Evolutionary conservation across 352 stramenopile species (phyloP).

Genomic region (Globisporangium okanoganense): DNA sequence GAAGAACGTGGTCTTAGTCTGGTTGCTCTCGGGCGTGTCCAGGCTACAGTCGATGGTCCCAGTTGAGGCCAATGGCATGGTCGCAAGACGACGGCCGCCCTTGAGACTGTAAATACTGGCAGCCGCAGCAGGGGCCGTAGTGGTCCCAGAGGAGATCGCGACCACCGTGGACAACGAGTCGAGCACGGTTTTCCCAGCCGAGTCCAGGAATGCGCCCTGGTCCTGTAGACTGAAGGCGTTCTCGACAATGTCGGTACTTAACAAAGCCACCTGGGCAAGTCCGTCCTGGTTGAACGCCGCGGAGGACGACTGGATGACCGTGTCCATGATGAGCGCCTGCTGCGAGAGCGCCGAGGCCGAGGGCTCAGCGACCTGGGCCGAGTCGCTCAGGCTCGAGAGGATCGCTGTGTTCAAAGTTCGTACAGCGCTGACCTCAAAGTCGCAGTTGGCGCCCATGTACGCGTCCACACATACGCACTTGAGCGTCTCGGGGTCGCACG

Average conservation of each 20-base stretch:
- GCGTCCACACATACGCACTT: slow-evolving; percentile 30
- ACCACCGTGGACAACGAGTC: slow-evolving; percentile 43
- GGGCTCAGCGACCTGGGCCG: slow-evolving; percentile 30
- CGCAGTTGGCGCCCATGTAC: slow-evolving; percentile 43
- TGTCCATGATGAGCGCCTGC: slow-evolving; percentile 43
- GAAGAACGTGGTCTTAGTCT: slow-evolving; percentile 19
- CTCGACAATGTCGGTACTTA: slow-evolving; percentile 38
- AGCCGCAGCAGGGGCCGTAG: background rate
- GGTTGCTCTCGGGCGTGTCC: slow-evolving; percentile 17
- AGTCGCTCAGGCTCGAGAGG: slow-evolving; percentile 29
- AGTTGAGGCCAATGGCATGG: background rate
- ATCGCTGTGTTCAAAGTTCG: slow-evolving; percentile 40
- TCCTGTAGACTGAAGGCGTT: slow-evolving; percentile 43
- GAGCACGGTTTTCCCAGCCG: slow-evolving; percentile 36
- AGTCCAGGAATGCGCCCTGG: slow-evolving; percentile 33
- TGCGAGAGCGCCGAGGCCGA: slow-evolving; percentile 45
- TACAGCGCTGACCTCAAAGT: slow-evolving; percentile 31
- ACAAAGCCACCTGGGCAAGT: slow-evolving; percentile 29
- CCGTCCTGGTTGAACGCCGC: slow-evolving; percentile 29
- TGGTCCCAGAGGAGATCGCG: slow-evolving; percentile 13
- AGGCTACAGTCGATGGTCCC: slow-evolving; percentile 8
- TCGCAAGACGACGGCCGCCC: slow-evolving; percentile 13
- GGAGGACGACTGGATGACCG: slow-evolving; percentile 34
- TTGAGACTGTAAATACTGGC: background rate
- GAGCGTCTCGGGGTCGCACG: slow-evolving; percentile 24